Percentiles rank a stretch among this genome's conserved stretches.
phyloP scores from a whole-genome alignment of 2,329 filamentous ascomycete species.

The Arthrinium puccinioides region DNA sequence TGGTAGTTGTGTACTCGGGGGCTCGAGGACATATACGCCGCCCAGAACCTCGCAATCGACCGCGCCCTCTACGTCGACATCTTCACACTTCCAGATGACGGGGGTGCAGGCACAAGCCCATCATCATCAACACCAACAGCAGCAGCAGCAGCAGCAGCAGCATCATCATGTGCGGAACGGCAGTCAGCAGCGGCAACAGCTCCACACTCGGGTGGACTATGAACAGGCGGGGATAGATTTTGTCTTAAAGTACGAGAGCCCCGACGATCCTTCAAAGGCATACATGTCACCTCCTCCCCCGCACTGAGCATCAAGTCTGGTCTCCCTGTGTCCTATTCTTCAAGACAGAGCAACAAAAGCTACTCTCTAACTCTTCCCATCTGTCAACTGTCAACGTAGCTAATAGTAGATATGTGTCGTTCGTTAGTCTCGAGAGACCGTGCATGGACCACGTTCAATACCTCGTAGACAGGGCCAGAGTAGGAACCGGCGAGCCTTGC shows the following conservation, averaged over 20 bases:
- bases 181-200: slow-evolving; percentile 15
- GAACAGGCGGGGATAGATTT: slow-evolving; percentile 85
- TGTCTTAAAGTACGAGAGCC: slow-evolving; percentile 74
- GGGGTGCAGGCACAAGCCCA: slow-evolving; percentile 23
- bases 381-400: slow-evolving; percentile 26
- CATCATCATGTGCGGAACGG: slow-evolving; percentile 21
- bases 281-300: slow-evolving; percentile 60
- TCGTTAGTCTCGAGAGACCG: slow-evolving; percentile 82
- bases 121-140: slow-evolving; percentile 1
- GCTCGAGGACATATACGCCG: slow-evolving; percentile 40
- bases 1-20: slow-evolving; percentile 50
- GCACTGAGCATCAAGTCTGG: too few relatives aligned
- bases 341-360: slow-evolving; percentile 12
- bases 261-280: slow-evolving; percentile 47
- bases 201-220: slow-evolving; percentile 52
- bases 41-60: slow-evolving; percentile 36
- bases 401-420: slow-evolving; percentile 38
- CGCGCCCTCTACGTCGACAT: slow-evolving; percentile 31
- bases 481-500: slow-evolving; percentile 61
- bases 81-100: slow-evolving; percentile 23
- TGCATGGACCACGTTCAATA: slow-evolving; percentile 89
- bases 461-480: slow-evolving; percentile 54
- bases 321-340: too few relatives aligned
- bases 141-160: slow-evolving; percentile 8
- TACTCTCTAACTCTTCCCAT: too few relatives aligned